Conservation (phyloP, 108 stramenopile genomes). For the Skeletonema grethae region DNA sequence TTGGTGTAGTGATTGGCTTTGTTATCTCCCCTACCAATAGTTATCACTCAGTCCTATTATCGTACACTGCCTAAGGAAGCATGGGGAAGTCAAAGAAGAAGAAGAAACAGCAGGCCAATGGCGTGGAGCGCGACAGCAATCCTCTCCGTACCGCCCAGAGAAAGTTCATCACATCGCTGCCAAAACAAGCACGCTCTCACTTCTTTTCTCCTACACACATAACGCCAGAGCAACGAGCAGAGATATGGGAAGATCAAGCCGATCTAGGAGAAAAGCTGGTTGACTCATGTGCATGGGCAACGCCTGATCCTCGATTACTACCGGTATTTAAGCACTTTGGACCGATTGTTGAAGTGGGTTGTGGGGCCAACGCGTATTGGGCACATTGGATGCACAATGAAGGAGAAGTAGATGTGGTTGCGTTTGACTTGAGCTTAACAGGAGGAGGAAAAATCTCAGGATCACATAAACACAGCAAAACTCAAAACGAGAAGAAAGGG, state of each 20-base stretch:
- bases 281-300: conserved; percentile 81
- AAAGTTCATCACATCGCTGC: conserved; percentile 52
- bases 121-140: conserved; percentile 26
- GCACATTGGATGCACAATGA: conserved; percentile 51
- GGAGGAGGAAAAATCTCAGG: conserved; percentile 63
- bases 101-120: background rate
- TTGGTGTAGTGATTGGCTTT: no score
- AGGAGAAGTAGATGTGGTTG: conserved; percentile 72
- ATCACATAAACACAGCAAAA: conserved; percentile 13
- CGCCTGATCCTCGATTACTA: conserved; percentile 62
- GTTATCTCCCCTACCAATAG: no score
- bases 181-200: conserved; percentile 43
- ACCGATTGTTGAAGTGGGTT: conserved; percentile 86
- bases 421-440: conserved; percentile 61
- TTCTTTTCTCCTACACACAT: conserved; percentile 65
- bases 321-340: conserved; percentile 65
- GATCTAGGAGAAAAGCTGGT: conserved; percentile 80
- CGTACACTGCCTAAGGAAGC: background rate
- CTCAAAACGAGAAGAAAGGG: conserved; percentile 2
- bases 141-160: conserved; percentile 56
- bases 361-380: conserved; percentile 90
- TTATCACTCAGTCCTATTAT: no score
- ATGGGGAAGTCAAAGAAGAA: conserved; percentile 25
- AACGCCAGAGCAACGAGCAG: conserved; percentile 63
- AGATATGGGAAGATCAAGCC: conserved; percentile 81